phyloP scores from a whole-genome alignment of 305 asterid species.

The Plantago lanceolata region DNA sequence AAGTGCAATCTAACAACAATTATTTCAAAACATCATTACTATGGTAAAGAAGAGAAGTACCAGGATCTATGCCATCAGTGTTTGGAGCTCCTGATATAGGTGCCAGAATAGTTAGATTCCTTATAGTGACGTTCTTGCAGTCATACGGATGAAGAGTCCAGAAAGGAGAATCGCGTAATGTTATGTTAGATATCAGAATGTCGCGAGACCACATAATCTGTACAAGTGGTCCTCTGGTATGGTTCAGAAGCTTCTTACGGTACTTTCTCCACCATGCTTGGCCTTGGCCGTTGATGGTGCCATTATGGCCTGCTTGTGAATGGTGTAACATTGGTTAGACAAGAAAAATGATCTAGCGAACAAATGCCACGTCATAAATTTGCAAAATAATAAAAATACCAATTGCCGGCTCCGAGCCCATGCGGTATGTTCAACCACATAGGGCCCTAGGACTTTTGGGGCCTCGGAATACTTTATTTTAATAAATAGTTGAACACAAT shows the following conservation, averaged over 20 bases:
- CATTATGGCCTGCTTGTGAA: constrained; percentile 64
- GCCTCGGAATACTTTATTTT: no score
- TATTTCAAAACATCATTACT: no score
- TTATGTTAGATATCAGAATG: constrained; percentile 64
- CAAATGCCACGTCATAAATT: no score
- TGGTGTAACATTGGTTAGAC: constrained; percentile 15
- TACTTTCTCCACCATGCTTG: constrained; percentile 88
- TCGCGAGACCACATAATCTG: constrained; percentile 89
- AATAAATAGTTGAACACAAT: no score
- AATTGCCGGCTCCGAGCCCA: no score
- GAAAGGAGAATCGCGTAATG: constrained; percentile 82
- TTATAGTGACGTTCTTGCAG: constrained; percentile 71
- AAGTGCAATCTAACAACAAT: no score
- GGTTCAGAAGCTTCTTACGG: constrained; percentile 67
- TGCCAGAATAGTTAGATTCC: constrained; percentile 61
- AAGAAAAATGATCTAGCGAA: background rate
- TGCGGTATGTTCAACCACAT: no score
- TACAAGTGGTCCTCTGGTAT: constrained; percentile 89
- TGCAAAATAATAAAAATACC: background rate
- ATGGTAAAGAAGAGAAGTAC: constrained; percentile 29
- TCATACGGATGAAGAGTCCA: constrained; percentile 93
- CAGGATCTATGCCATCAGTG: constrained; percentile 91
- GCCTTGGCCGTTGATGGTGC: constrained; percentile 92
- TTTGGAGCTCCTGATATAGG: constrained; percentile 77
- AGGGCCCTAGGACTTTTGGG: no score